phyloP scores from a whole-genome alignment of 257 asterid genomes.

The Solanum sparsipilum region DNA sequence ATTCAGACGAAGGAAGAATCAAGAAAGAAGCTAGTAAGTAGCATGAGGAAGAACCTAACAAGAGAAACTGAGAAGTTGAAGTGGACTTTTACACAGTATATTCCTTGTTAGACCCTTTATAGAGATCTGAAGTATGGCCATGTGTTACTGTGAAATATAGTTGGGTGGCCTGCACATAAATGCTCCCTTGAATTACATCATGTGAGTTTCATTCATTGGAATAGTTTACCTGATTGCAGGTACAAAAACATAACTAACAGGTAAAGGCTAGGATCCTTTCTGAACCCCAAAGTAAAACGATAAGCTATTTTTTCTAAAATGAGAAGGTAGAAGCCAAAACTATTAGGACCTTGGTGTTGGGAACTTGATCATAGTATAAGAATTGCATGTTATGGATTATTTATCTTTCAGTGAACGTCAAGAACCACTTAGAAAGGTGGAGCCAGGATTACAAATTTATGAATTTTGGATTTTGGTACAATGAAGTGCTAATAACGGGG shows the following conservation, averaged over 20 bases:
- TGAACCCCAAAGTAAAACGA: neutral
- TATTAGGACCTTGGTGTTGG: neutral
- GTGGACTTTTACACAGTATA: neutral
- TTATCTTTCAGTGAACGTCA: neutral
- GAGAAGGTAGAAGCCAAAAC: neutral
- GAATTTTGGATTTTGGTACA: neutral
- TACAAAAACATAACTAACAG: neutral
- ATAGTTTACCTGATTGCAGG: neutral
- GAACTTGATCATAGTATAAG: neutral
- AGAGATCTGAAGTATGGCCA: neutral
- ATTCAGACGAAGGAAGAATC: neutral
- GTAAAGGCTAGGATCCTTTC: neutral
- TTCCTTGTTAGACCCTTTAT: neutral
- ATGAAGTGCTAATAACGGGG: neutral
- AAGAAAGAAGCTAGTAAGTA: neutral
- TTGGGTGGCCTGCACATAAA: neutral
- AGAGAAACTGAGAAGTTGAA: neutral
- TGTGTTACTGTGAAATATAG: neutral
- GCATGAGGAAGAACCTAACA: neutral
- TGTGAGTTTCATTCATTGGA: neutral
- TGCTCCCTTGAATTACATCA: neutral
- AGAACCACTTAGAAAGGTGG: neutral
- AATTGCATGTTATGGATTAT: neutral
- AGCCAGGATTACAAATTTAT: neutral
- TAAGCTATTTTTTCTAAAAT: neutral